A percentile compares a stretch with the other conserved stretches of the same genome.
These are phyloP conservation scores for Solanum pennellii DNA, from an alignment of 257 asterid species.

Conservation along the genomic window DNA sequence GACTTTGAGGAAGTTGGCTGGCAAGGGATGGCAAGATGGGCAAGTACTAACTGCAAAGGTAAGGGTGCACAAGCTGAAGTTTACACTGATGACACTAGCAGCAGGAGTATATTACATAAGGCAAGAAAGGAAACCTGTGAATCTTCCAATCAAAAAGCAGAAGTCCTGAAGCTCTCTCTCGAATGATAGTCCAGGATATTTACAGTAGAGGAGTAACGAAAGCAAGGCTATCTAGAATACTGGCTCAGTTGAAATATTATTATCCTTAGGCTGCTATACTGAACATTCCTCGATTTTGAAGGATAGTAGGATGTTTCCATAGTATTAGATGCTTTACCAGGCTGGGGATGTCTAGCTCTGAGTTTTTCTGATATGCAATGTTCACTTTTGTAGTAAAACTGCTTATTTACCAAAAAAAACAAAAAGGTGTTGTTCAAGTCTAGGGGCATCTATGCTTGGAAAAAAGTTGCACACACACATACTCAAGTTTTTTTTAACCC, in stretches of 20 bases:
- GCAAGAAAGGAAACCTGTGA: neutral
- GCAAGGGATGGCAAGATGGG: neutral
- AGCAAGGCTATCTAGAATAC: neutral
- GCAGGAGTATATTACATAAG: neutral
- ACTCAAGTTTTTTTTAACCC: neutral
- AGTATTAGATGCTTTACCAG: neutral
- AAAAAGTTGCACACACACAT: neutral
- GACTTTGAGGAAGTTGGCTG: neutral
- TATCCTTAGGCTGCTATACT: too few species aligned
- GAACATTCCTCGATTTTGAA: neutral
- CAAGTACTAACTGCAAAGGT: neutral
- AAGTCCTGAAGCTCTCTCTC: neutral
- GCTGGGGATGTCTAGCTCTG: neutral
- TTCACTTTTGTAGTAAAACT: too few species aligned
- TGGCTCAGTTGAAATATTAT: neutral
- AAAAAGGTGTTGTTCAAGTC: neutral
- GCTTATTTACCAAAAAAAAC: neutral
- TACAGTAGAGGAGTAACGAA: neutral
- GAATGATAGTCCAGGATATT: neutral
- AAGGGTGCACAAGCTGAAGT: neutral
- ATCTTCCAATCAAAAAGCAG: neutral
- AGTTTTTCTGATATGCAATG: neutral
- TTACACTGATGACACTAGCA: neutral
- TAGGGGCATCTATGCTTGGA: neutral
- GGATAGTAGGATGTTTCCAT: neutral